Percentiles rank a stretch among this genome's conserved stretches.
Evolutionary conservation across 2,329 filamentous ascomycete species (phyloP).

Genomic region (Chaetomiaceae sp.): DNA sequence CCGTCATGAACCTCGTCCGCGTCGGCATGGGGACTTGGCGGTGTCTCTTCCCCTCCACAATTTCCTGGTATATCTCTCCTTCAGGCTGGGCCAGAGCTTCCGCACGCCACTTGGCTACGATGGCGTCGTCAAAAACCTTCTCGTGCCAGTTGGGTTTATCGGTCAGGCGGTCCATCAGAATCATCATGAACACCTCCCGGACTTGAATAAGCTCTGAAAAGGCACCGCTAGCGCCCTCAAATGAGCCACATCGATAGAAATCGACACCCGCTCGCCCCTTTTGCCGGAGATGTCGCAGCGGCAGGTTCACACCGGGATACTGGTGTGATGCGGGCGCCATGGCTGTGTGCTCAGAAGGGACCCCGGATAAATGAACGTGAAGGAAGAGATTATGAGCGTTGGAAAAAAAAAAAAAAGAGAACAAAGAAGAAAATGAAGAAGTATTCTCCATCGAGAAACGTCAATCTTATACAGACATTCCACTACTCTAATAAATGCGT

Average conservation of each 20-base stretch:
- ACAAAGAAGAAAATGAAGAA: no score
- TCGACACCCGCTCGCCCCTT: neutral
- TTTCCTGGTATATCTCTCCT: constrained; percentile 11
- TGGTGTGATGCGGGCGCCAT: neutral
- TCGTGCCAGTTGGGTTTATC: constrained; percentile 37
- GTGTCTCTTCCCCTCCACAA: neutral
- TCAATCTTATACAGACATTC: no score
- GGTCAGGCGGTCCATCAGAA: constrained; percentile 34
- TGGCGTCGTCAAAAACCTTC: constrained; percentile 34
- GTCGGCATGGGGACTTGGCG: neutral
- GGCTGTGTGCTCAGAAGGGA: no score
- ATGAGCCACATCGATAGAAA: constrained; percentile 11
- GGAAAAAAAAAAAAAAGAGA: no score
- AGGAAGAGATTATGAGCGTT: no score
- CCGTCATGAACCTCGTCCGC: constrained; percentile 19
- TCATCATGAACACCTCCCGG: constrained; percentile 36
- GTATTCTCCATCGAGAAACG: no score
- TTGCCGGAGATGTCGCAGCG: constrained; percentile 6
- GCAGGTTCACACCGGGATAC: constrained; percentile 19
- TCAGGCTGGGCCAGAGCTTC: constrained; percentile 31
- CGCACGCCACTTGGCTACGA: constrained; percentile 32
- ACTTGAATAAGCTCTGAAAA: constrained; percentile 19
- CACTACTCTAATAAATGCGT: no score
- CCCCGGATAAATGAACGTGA: no score
- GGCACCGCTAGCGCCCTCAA: neutral